Evolutionary conservation across 1,284 basidiomycete species (phyloP).

Genomic region (Marasmius sp.): DNA sequence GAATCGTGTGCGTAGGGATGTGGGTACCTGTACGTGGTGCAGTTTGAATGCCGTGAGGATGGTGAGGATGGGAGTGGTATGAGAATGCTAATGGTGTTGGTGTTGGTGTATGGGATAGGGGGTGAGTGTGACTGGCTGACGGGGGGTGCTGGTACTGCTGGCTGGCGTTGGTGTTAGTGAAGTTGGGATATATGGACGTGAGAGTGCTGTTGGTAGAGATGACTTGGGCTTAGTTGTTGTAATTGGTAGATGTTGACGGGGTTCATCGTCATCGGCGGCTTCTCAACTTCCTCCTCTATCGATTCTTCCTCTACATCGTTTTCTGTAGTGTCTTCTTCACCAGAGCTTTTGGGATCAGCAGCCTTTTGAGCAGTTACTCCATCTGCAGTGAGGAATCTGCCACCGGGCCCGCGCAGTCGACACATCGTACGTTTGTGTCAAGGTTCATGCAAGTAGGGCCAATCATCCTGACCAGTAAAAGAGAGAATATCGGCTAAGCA

Average conservation of each 20-base stretch:
- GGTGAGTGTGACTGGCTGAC: conserved; percentile 42
- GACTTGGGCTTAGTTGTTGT: not conserved
- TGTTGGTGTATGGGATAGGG: conserved; percentile 35
- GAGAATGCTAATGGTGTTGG: no score
- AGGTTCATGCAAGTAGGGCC: conserved; percentile 97
- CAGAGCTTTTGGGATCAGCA: conserved; percentile 18
- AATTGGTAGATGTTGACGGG: no score
- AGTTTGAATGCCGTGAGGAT: no score
- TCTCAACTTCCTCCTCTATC: conserved; percentile 14
- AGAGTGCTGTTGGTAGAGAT: conserved; percentile 19
- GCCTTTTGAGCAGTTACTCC: conserved; percentile 82
- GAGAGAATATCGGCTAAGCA: no score
- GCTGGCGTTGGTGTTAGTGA: conserved; percentile 17
- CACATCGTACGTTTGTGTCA: conserved; percentile 98
- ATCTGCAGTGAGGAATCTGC: conserved; percentile 93
- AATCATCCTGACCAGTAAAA: not conserved
- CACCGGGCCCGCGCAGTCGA: conserved; percentile 91
- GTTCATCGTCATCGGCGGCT: not conserved
- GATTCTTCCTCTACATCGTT: conserved; percentile 38
- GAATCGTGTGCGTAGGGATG: no score
- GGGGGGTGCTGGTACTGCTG: not conserved
- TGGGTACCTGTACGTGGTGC: no score
- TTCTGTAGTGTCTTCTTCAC: conserved; percentile 23
- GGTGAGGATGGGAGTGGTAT: no score
- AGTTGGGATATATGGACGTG: conserved; percentile 12